These are phyloP conservation scores for Lasiosphaeria miniovina DNA, from an alignment of 495 filamentous ascomycete species.

Conservation along the genomic window DNA sequence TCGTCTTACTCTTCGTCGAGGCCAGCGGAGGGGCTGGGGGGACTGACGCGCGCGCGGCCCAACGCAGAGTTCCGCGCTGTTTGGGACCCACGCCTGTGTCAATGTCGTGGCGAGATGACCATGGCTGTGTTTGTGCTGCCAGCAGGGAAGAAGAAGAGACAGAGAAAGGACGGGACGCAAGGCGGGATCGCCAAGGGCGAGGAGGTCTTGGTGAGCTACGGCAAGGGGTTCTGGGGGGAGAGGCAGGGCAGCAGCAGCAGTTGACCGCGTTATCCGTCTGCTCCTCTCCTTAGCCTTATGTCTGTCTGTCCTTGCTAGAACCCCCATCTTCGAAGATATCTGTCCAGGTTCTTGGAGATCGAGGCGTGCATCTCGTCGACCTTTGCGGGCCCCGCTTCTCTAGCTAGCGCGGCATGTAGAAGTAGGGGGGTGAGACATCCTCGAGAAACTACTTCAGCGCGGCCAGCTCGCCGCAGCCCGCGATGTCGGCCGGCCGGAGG, in stretches of 20 bases:
- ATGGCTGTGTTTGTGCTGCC: constrained; percentile 63
- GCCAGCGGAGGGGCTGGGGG: not conserved
- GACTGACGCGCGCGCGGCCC: constrained; percentile 30
- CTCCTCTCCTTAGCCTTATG: no score
- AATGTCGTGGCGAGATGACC: constrained; percentile 40
- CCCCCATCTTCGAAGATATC: not conserved
- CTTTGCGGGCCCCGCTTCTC: not conserved
- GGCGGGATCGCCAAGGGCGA: constrained; percentile 27
- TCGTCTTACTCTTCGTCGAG: not conserved
- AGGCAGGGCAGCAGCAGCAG: constrained; percentile 7
- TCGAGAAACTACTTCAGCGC: not conserved
- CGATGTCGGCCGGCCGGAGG: not conserved
- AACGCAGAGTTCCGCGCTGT: constrained; percentile 62
- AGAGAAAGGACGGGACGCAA: constrained; percentile 40
- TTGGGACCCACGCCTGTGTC: constrained; percentile 39
- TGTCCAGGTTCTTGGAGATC: not conserved
- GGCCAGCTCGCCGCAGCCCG: not conserved
- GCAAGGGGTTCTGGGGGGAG: constrained; percentile 60
- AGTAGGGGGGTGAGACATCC: not conserved
- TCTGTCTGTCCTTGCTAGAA: not conserved
- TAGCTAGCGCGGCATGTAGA: not conserved
- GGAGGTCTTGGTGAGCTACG: constrained; percentile 62
- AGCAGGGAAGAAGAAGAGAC: constrained; percentile 50
- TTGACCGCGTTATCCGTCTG: no score
- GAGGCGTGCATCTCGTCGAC: not conserved